These are phyloP conservation scores for Fimicolochytrium jonesii DNA, from an alignment of 192 early-diverging fungal genomes.

Conservation along the genomic window DNA sequence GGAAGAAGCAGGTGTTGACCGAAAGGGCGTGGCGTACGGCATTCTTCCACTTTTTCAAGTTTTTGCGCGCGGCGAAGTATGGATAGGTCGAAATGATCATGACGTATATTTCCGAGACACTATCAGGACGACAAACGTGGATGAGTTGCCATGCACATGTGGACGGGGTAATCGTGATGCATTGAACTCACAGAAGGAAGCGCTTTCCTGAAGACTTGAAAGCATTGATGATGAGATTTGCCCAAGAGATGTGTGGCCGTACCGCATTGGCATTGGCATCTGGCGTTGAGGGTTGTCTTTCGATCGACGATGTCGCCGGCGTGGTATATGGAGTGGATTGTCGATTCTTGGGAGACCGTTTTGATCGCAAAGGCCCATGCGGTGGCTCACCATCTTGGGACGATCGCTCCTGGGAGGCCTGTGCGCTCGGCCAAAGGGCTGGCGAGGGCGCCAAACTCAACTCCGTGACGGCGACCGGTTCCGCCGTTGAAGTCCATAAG, in stretches of 20 bases:
- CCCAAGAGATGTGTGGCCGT: slow-evolving; percentile 9
- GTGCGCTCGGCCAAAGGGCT: not conserved
- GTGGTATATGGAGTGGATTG: no score
- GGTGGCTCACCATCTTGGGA: no score
- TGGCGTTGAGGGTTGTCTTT: no score
- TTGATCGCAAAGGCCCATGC: no score
- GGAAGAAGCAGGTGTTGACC: slow-evolving; percentile 20
- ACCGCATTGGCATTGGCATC: no score
- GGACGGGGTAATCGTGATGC: not conserved
- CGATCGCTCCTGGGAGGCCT: not conserved
- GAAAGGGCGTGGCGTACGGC: slow-evolving; percentile 24
- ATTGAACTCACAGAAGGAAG: not conserved
- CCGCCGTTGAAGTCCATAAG: no score
- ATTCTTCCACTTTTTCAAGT: slow-evolving; percentile 14
- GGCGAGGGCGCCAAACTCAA: not conserved
- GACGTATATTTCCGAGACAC: slow-evolving; percentile 15
- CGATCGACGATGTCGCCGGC: no score
- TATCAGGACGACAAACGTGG: not conserved
- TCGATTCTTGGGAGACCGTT: no score
- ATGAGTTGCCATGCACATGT: not conserved
- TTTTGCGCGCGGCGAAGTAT: not conserved
- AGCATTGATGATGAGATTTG: slow-evolving; percentile 7
- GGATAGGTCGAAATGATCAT: not conserved
- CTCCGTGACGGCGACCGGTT: not conserved
- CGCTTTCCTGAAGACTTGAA: slow-evolving; percentile 7